Conservation (phyloP, 2,329 filamentous ascomycete genomes). For the Bipolaris oryzae region DNA sequence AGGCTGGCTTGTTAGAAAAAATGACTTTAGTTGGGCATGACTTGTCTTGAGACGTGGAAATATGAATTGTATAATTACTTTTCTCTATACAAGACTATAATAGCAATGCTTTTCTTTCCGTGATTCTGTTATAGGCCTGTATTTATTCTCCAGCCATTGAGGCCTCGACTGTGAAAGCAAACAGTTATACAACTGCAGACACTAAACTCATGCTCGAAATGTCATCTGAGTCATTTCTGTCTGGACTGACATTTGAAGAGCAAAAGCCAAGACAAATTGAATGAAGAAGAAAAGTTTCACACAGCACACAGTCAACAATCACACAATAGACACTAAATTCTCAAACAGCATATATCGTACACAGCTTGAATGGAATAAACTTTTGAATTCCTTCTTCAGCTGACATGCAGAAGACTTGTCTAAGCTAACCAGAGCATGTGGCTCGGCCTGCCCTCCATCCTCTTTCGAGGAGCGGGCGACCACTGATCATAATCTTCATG, state of each 20-base stretch:
- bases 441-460: conserved; percentile 38
- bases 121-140: too few species aligned
- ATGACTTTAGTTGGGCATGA: too few species aligned
- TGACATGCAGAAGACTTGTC: conserved; percentile 34
- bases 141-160: too few species aligned
- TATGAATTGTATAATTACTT: too few species aligned
- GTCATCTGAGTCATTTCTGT: too few species aligned
- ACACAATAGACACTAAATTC: background rate
- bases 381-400: conserved; percentile 30
- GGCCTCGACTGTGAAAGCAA: too few species aligned
- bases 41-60: too few species aligned
- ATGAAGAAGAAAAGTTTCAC: background rate
- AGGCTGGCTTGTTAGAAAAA: too few species aligned
- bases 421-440: conserved; percentile 40
- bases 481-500: conserved; percentile 33
- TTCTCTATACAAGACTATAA: too few species aligned
- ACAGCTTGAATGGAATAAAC: conserved; percentile 17
- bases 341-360: background rate
- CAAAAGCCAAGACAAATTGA: background rate
- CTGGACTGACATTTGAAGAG: background rate
- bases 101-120: too few species aligned
- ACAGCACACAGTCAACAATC: background rate
- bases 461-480: conserved; percentile 25
- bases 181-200: background rate
- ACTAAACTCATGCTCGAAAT: background rate